Conservation (phyloP, 805 yeast genomes). For the Phaffomyces thermotolerans region DNA sequence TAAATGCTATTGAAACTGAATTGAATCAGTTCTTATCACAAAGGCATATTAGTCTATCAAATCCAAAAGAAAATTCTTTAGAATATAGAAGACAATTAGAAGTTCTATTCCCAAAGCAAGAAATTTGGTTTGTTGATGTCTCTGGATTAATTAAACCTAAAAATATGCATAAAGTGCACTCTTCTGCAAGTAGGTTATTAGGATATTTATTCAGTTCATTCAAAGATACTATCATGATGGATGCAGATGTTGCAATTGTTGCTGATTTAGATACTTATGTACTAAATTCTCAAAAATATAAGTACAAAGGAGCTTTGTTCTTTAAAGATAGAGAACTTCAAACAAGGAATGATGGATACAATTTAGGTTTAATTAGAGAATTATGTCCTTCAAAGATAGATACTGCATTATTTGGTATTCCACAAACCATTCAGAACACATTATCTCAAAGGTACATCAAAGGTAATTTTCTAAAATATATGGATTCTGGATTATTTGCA, state of each 20-base stretch:
- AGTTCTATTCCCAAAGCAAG: constrained; percentile 25
- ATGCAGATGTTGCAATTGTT: constrained; percentile 43
- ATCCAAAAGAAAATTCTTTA: not conserved
- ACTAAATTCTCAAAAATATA: constrained; percentile 27
- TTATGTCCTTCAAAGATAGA: constrained; percentile 37
- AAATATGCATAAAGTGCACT: constrained; percentile 23
- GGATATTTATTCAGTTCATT: constrained; percentile 44
- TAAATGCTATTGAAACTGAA: constrained; percentile 10
- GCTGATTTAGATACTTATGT: constrained; percentile 30
- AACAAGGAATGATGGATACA: constrained; percentile 19
- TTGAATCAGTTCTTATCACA: constrained; percentile 1
- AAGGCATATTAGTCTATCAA: not conserved
- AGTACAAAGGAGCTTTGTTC: constrained; percentile 31
- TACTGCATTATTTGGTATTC: constrained; percentile 28
- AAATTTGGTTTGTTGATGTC: constrained; percentile 35
- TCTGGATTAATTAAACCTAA: constrained; percentile 15
- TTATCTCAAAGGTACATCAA: constrained; percentile 32
- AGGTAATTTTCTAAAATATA: constrained; percentile 30
- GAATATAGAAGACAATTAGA: constrained; percentile 2
- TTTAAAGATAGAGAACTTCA: constrained; percentile 39
- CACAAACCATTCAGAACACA: constrained; percentile 30
- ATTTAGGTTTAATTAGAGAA: constrained; percentile 34
- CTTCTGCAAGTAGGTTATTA: constrained; percentile 40
- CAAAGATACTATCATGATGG: constrained; percentile 41
- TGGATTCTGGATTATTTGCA: constrained; percentile 40